phyloP scores from a whole-genome alignment of 2,329 filamentous ascomycete species.

The Gaeumannomyces tritici region DNA sequence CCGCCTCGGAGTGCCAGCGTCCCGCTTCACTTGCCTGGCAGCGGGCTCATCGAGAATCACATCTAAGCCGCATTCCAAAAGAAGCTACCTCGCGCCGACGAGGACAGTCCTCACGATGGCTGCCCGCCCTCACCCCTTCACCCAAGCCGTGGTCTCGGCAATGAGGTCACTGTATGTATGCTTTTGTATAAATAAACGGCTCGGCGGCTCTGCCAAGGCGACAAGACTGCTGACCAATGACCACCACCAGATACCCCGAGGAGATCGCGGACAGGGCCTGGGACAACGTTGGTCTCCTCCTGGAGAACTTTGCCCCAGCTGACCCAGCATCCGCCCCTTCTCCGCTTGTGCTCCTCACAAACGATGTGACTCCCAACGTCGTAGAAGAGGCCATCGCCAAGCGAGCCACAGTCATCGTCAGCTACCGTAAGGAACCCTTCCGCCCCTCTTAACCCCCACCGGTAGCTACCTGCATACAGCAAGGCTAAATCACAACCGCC shows the following conservation, averaged over 20 bases:
- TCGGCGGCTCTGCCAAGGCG: neutral
- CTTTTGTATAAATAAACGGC: slow-evolving; percentile 8
- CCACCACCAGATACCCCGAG: slow-evolving; percentile 64
- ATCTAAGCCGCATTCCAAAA: neutral
- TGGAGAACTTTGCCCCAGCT: slow-evolving; percentile 25
- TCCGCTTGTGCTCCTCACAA: slow-evolving; percentile 49
- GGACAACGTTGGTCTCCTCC: slow-evolving; percentile 89
- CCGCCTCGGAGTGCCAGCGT: neutral
- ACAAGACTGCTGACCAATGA: neutral
- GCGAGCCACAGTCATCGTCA: slow-evolving; percentile 69
- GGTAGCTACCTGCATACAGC: neutral
- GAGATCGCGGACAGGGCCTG: slow-evolving; percentile 80
- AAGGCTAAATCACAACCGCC: neutral
- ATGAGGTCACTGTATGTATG: slow-evolving; percentile 80
- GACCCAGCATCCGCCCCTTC: slow-evolving; percentile 8
- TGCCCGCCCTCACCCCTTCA: slow-evolving; percentile 23
- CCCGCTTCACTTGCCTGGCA: neutral
- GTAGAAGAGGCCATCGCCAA: slow-evolving; percentile 80
- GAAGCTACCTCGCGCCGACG: too few relatives aligned
- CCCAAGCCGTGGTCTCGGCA: slow-evolving; percentile 57
- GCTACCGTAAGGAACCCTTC: slow-evolving; percentile 59
- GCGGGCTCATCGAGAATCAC: neutral
- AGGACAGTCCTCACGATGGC: neutral
- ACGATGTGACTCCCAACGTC: slow-evolving; percentile 83
- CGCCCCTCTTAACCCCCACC: neutral